Base-by-base conservation (phyloP, 352 stramenopile species). In the Saprolegnia parasitica region DNA sequence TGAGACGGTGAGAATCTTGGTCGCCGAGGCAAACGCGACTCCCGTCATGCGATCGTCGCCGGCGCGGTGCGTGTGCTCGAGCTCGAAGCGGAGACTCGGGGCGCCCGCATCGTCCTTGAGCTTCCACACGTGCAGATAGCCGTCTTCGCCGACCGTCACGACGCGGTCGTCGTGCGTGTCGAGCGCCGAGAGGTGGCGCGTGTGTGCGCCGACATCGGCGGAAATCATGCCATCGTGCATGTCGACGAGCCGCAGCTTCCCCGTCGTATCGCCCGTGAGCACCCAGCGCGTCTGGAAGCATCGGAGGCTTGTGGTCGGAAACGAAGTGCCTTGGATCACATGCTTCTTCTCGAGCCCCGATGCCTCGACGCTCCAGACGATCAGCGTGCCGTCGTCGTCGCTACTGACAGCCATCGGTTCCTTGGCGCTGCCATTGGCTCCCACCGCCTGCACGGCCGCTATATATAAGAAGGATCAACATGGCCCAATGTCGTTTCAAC, bases 91-190 rank as follows among this genome's bases (percentile, higher is more conserved):
- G 4, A 73, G 67, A 16, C 52, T 58, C n/a, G n/a, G n/a, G 24
- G 20, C 26, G 26, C 26, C 24, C 56, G 21, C 1, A 42, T 54
- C 32, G 74, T 77, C 50, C 23, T 73, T 21, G 65, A 88, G 66
- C 57, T 91, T 82, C 83, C 84, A 93, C 54, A 91, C 79, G 65
- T 94, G 90, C 55, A 91, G 56, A 72, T 88, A 94, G 13, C 81
- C 90, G 68, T 95, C 81, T 64, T 93, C 83, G 10, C 83, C 80
- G 42, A 91, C 83, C 0, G 81, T 87, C 56, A 80, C 83, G 49
- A 88, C 65, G 55, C 77, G 73, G 47, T 80, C 73, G 29, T 85
- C 83, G 46, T 73, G 72, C 29, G 76, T 70, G 55, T 89, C 84
- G 23, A 93, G 56, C 11, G 79, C 84, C 1, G 81, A 90, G 73